Conservation (phyloP, 192 early-diverging fungal species). For the Glomus cerebriforme region DNA sequence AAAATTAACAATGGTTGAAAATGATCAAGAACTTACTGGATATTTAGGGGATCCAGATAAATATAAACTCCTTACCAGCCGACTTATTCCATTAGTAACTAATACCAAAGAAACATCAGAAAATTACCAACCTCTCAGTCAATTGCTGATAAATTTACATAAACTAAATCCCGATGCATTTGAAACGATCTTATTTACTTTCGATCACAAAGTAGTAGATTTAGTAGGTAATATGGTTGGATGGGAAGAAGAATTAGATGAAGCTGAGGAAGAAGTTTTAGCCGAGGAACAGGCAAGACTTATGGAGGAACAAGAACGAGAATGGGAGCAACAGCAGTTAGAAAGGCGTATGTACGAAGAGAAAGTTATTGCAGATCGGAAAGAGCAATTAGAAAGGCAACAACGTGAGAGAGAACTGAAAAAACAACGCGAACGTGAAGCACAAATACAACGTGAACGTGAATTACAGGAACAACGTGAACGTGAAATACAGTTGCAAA, state of each 20-base stretch:
- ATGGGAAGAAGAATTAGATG: constrained; percentile 30
- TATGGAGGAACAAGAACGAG: background rate
- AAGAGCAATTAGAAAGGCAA: constrained; percentile 8
- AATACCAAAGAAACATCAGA: constrained; percentile 12
- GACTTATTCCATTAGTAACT: constrained; percentile 12
- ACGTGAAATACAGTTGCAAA: constrained; percentile 10
- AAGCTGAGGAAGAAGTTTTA: constrained; percentile 21
- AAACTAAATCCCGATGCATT: constrained; percentile 26
- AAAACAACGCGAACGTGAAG: background rate
- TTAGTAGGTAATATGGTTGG: constrained; percentile 26
- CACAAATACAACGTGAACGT: background rate
- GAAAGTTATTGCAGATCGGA: background rate
- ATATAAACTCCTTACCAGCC: constrained; percentile 7
- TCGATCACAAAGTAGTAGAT: constrained; percentile 21
- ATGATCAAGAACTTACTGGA: background rate
- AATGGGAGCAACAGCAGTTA: background rate
- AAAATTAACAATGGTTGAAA: constrained; percentile 13
- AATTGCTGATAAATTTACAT: constrained; percentile 20
- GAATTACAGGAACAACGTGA: constrained; percentile 12
- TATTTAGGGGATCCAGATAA: constrained; percentile 19
- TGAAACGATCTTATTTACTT: constrained; percentile 22
- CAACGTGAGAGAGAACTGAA: constrained; percentile 4
- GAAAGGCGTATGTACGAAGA: background rate
- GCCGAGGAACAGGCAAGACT: constrained; percentile 4
- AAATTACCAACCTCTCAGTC: constrained; percentile 16